Conservation (phyloP, 108 stramenopile genomes). For the Seminavis robusta region DNA sequence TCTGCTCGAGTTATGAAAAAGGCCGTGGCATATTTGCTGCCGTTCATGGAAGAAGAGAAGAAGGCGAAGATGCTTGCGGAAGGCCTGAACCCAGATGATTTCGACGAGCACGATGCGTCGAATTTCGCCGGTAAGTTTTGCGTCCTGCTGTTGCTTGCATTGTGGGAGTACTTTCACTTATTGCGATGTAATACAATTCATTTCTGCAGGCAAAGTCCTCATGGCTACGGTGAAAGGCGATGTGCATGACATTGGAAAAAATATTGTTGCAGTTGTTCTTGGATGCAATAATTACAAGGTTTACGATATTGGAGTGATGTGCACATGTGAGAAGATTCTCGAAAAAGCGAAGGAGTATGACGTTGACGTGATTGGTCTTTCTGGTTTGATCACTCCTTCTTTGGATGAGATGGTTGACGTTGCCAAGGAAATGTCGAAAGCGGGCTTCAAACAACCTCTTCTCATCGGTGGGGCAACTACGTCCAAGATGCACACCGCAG, state of each 20-base stretch:
- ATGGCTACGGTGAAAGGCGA: slow-evolving; percentile 99
- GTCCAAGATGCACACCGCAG: slow-evolving; percentile 99
- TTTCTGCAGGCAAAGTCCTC: slow-evolving; percentile 83
- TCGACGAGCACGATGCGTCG: slow-evolving; percentile 84
- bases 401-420: slow-evolving; percentile 99
- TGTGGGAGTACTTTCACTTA: not conserved
- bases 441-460: slow-evolving; percentile 91
- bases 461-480: slow-evolving; percentile 99
- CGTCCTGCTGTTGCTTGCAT: not conserved
- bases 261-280: slow-evolving; percentile 98
- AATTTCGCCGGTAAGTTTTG: slow-evolving; percentile 69
- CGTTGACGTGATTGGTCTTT: slow-evolving; percentile 96
- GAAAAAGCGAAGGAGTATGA: slow-evolving; percentile 92
- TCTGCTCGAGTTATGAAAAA: slow-evolving; percentile 99
- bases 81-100: slow-evolving; percentile 83
- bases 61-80: slow-evolving; percentile 70
- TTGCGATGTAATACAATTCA: slow-evolving; percentile 19
- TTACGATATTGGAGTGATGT: slow-evolving; percentile 99
- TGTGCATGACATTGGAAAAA: slow-evolving; percentile 99
- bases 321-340: slow-evolving; percentile 92
- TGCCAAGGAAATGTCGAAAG: slow-evolving; percentile 96
- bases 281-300: slow-evolving; percentile 99
- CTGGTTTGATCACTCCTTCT: slow-evolving; percentile 98
- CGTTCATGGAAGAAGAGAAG: slow-evolving; percentile 99
- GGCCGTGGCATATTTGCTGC: slow-evolving; percentile 97